phyloP scores from a whole-genome alignment of 2,329 filamentous ascomycete genomes.

The Xylaria digitata region DNA sequence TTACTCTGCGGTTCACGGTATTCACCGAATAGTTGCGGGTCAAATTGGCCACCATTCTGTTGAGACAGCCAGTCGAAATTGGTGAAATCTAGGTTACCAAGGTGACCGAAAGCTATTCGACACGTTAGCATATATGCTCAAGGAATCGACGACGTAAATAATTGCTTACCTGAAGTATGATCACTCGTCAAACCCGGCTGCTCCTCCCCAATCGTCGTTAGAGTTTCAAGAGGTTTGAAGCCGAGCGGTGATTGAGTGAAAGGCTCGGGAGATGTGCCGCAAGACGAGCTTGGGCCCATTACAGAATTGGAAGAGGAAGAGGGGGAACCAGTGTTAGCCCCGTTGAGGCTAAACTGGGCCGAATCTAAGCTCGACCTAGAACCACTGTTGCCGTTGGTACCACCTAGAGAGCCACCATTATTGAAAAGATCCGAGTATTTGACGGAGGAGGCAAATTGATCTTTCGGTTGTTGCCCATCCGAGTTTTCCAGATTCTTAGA shows the following conservation, averaged over 20 bases:
- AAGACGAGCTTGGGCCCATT: conserved; percentile 71
- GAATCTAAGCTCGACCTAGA: conserved; percentile 66
- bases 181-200: conserved; percentile 57
- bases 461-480: conserved; percentile 55
- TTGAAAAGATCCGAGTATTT: conserved; percentile 70
- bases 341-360: conserved; percentile 58
- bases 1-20: conserved; percentile 92
- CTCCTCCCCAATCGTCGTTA: conserved; percentile 75
- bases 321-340: conserved; percentile 71
- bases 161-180: conserved; percentile 60
- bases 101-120: conserved; percentile 51
- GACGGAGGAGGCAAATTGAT: conserved; percentile 57
- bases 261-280: conserved; percentile 82
- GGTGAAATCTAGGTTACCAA: conserved; percentile 60
- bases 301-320: conserved; percentile 72
- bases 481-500: conserved; percentile 53
- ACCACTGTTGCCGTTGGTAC: conserved; percentile 56
- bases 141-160: conserved; percentile 40
- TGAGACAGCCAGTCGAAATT: conserved; percentile 80
- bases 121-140: conserved; percentile 14
- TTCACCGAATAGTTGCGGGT: conserved; percentile 89
- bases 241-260: conserved; percentile 75
- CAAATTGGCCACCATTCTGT: conserved; percentile 87
- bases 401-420: conserved; percentile 54
- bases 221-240: conserved; percentile 71